A percentile compares a stretch with the other conserved stretches of the same genome.
phyloP scores from a whole-genome alignment of 768 basidiomycete genomes.

The Xerocomellus amylosporus region DNA sequence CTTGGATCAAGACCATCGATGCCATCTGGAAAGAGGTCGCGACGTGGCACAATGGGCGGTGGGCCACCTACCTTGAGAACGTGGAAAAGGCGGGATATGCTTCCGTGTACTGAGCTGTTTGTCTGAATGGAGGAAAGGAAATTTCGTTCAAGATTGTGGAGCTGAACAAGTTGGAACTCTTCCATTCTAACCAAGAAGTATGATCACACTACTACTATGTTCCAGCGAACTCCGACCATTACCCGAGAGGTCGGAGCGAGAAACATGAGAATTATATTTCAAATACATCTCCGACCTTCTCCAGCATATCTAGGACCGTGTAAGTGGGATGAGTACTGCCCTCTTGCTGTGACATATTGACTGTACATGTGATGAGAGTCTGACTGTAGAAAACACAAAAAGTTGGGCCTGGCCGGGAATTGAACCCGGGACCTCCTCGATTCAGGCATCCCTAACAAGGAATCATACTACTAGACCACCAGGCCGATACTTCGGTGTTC shows the following conservation, averaged over 20 bases:
- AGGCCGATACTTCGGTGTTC: constrained; percentile 32
- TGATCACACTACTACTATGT: background rate
- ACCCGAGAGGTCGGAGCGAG: background rate
- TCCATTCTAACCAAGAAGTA: background rate
- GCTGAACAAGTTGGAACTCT: background rate
- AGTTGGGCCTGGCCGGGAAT: constrained; percentile 52
- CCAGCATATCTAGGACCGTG: too few relatives aligned
- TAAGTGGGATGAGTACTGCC: too few relatives aligned
- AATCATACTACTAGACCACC: constrained; percentile 68
- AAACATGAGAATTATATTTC: background rate
- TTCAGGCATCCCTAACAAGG: constrained; percentile 49
- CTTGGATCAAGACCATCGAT: constrained; percentile 33
- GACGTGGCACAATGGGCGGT: too few relatives aligned
- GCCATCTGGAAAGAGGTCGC: background rate
- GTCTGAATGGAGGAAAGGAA: background rate
- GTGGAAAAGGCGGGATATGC: constrained; percentile 33
- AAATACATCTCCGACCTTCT: too few relatives aligned
- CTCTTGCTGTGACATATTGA: too few relatives aligned
- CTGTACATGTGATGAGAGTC: too few relatives aligned
- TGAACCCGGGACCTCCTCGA: constrained; percentile 63
- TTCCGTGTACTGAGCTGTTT: constrained; percentile 6
- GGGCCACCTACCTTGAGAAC: constrained; percentile 26
- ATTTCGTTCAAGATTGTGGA: background rate
- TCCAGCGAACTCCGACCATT: constrained; percentile 5
- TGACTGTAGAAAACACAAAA: background rate